A percentile compares a stretch with the other conserved stretches of the same genome.
Conservation (phyloP, 208 protist genomes). For the Trypanosoma theileri region DNA sequence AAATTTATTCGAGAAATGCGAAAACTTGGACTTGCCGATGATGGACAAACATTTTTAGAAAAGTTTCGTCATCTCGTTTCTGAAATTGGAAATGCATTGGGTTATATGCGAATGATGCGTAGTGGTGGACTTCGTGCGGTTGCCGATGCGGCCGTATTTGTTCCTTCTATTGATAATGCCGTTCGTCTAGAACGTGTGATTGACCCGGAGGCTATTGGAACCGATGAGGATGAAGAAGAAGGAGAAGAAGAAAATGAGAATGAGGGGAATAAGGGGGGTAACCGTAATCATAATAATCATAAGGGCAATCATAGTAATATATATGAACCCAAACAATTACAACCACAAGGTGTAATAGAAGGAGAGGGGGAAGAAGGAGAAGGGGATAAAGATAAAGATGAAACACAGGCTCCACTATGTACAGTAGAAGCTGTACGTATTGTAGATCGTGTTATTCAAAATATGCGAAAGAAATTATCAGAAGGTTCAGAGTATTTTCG, state of each 20-base stretch:
- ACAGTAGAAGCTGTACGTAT: slow-evolving; percentile 61
- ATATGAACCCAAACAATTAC: no score
- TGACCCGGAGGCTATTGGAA: slow-evolving; percentile 25
- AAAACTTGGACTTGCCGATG: slow-evolving; percentile 80
- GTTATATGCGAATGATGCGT: slow-evolving; percentile 96
- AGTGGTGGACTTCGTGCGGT: slow-evolving; percentile 88
- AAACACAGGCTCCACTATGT: slow-evolving; percentile 19
- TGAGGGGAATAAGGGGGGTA: not conserved
- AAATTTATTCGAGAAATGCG: slow-evolving; percentile 94
- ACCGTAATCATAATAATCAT: no score
- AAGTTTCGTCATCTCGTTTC: slow-evolving; percentile 95
- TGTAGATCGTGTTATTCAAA: slow-evolving; percentile 74
- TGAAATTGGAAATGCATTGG: slow-evolving; percentile 98
- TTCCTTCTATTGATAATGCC: slow-evolving; percentile 82
- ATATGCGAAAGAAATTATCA: slow-evolving; percentile 88
- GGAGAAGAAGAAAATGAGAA: slow-evolving; percentile 10
- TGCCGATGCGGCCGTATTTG: slow-evolving; percentile 88
- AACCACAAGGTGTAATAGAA: not conserved
- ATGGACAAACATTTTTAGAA: slow-evolving; percentile 90
- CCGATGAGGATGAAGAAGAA: slow-evolving; percentile 35
- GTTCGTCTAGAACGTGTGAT: slow-evolving; percentile 54
- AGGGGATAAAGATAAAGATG: slow-evolving; percentile 15
- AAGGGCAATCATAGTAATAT: not conserved
- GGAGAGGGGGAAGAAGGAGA: slow-evolving; percentile 13
- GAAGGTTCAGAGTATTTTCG: slow-evolving; percentile 95